phyloP scores from a whole-genome alignment of 305 asterid genomes.

The Fraxinus xanthoxyloides region DNA sequence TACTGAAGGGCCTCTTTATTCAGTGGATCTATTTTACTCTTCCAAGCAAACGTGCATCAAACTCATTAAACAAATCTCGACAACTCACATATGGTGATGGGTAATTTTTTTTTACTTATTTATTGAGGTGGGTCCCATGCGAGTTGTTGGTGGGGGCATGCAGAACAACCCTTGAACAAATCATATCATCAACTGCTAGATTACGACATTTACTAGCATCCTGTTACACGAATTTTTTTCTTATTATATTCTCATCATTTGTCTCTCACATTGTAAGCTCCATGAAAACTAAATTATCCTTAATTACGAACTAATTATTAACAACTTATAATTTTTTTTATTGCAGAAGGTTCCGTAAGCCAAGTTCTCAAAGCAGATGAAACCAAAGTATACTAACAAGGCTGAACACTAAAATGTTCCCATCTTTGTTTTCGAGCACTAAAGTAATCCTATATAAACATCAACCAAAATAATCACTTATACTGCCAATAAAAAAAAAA shows the following conservation, averaged over 20 bases:
- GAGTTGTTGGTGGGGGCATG: no score
- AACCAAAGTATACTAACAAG: slow-evolving; percentile 18
- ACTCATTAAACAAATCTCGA: no score
- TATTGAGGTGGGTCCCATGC: no score
- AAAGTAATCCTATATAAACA: slow-evolving; percentile 23
- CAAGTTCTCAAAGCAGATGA: not conserved
- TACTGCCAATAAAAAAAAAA: not conserved
- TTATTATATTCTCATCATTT: not conserved
- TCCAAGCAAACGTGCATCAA: not conserved
- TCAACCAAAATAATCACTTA: not conserved
- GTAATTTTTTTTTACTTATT: no score
- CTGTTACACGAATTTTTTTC: not conserved
- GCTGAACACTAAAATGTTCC: slow-evolving; percentile 26
- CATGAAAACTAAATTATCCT: not conserved
- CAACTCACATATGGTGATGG: no score
- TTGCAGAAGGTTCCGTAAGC: not conserved
- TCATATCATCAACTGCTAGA: not conserved
- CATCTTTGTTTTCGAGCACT: slow-evolving; percentile 25
- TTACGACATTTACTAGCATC: not conserved
- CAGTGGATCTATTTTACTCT: not conserved
- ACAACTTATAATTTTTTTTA: not conserved
- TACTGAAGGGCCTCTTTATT: not conserved
- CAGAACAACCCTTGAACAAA: no score
- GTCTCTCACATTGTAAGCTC: not conserved
- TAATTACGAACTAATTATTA: not conserved